phyloP scores from a whole-genome alignment of 2,329 filamentous ascomycete genomes.

The Fusarium keratoplasticum region DNA sequence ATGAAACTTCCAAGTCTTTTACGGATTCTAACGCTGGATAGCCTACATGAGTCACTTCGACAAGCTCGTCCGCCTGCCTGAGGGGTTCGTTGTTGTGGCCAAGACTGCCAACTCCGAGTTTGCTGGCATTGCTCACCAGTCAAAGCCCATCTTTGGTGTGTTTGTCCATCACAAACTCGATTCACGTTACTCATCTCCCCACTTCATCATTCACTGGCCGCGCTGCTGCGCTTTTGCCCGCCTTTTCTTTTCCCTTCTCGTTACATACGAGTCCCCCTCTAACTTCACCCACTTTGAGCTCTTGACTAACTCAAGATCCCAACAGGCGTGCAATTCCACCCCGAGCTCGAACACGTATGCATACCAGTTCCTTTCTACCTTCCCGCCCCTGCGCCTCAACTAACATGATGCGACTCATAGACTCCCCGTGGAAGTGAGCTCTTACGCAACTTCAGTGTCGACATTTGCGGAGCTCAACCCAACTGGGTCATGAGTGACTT shows the following conservation, averaged over 20 bases:
- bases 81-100: neutral
- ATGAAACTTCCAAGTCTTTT: neutral
- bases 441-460: conserved; percentile 84
- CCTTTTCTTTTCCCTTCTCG: neutral
- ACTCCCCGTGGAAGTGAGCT: conserved; percentile 77
- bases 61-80: neutral
- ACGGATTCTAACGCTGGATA: neutral
- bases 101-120: conserved; percentile 3
- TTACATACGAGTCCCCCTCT: neutral
- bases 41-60: conserved; percentile 5
- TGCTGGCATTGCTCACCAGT: conserved; percentile 3
- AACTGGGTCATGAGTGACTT: conserved; percentile 92
- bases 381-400: conserved; percentile 37
- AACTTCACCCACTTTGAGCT: neutral
- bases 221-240: neutral
- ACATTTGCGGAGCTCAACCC: conserved; percentile 80
- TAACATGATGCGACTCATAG: conserved; percentile 51
- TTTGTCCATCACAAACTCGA: neutral
- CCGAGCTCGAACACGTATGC: conserved; percentile 69
- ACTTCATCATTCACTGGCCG: neutral
- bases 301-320: neutral
- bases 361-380: conserved; percentile 11
- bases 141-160: conserved; percentile 3
- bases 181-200: neutral
- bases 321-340: conserved; percentile 84